Base-by-base conservation (phyloP, 768 basidiomycete genomes). In the Baorangia bicolor region DNA sequence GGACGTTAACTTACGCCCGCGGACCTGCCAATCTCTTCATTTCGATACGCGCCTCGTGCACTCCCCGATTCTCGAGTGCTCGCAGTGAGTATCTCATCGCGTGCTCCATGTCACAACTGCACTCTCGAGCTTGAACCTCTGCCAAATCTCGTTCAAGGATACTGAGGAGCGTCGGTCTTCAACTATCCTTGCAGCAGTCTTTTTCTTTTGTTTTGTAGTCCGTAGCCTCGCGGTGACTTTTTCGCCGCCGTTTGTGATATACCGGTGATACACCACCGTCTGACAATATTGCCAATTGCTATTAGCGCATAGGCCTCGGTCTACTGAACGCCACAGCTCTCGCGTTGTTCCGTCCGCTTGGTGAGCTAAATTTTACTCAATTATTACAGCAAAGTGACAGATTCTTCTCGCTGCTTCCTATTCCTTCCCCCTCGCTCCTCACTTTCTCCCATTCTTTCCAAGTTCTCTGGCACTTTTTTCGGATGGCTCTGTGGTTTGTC, bases 291-390 rank as follows among this genome's bases (percentile, higher is more conserved):
- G 38, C 54, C 54, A 63, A 67, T 67, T 55, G 28, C 49, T 43
- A 20, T 40, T 42, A 33, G 21, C 56, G 60, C n/a, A 31, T 33
- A 48, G 52, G 56, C 42, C 48, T 68, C 55, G 49, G 52, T 52
- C 33, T 38, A 16, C 45, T 53, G 49, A 44, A 51, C 51, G 42
- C 60, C 64, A 51, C 57, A 51, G 58, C 41, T 48, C 43, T 55
- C 13, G 50, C 55, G 52, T 28, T 57, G 57, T 60, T 70, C 61
- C 59, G 49, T 53, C 47, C 50, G 49, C 58, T 37, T 53, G 53
- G 57, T 67, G 61, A 62, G 69, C 47, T 56, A 25, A 59, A 21
- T 59, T 68, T 73, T 73, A 68, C 68, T 68, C 61, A 54, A 71
- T 64, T 20, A 62, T 73, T 62, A 73, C 69, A 61, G 16, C 51